Conservation (phyloP, 371 early-diverging fungal genomes). For the Circinella minor region DNA sequence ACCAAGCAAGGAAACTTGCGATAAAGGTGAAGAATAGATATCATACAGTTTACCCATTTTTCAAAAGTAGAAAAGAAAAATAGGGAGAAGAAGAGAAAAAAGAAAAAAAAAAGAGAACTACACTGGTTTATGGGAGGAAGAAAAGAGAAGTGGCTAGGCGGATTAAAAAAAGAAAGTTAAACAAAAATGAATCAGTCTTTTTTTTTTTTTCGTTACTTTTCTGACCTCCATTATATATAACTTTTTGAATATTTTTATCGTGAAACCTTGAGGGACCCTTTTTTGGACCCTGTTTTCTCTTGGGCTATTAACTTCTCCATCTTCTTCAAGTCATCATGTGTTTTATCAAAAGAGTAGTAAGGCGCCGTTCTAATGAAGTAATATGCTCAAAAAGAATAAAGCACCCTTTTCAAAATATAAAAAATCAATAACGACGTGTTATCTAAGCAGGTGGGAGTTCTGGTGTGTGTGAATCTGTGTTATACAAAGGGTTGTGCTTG, state of each 20-base stretch:
- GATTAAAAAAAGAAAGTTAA: background rate
- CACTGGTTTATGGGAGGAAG: no score
- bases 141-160: background rate
- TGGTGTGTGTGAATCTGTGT: background rate
- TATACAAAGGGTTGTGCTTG: slow-evolving; percentile 6
- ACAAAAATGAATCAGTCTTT: background rate
- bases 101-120: background rate
- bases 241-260: background rate
- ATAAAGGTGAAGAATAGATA: slow-evolving; percentile 45
- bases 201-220: background rate
- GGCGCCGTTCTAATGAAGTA: background rate
- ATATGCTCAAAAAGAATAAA: no score
- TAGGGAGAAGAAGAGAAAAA: slow-evolving; percentile 2
- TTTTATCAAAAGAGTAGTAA: background rate
- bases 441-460: slow-evolving; percentile 11
- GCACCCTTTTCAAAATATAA: background rate
- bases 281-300: slow-evolving; percentile 18
- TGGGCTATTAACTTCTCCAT: background rate
- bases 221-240: background rate
- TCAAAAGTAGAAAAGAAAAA: background rate
- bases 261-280: slow-evolving; percentile 1
- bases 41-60: slow-evolving; percentile 14
- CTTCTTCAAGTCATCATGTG: slow-evolving; percentile 1
- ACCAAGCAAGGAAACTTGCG: slow-evolving; percentile 74
- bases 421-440: background rate